Conservation (phyloP, 2,329 filamentous ascomycete genomes). For the Trichoderma koningii region DNA sequence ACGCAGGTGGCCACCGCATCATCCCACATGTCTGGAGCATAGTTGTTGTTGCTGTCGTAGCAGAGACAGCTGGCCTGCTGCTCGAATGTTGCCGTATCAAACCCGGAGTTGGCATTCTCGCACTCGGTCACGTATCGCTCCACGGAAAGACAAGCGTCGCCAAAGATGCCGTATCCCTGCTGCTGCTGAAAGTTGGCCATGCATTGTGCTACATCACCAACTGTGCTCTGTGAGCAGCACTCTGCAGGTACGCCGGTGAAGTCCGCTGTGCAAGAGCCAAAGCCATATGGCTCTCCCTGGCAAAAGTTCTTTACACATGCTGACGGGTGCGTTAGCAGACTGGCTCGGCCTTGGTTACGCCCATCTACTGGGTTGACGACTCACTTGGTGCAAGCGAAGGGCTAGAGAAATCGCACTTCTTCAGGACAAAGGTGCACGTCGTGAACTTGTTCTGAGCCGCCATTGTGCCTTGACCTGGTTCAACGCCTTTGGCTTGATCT, state of each 20-base stretch:
- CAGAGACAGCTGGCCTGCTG: constrained; percentile 17
- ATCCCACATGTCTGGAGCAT: constrained; percentile 17
- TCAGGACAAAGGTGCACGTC: constrained; percentile 8
- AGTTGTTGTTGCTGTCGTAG: constrained; percentile 10
- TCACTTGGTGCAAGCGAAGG: constrained; percentile 14
- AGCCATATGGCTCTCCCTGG: constrained; percentile 21
- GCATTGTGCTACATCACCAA: constrained; percentile 20
- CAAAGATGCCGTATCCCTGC: constrained; percentile 13
- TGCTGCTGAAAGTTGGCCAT: constrained; percentile 21
- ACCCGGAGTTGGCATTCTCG: constrained; percentile 1
- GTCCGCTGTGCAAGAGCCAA: constrained; percentile 21
- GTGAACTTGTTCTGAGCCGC: constrained; percentile 17
- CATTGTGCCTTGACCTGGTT: background rate
- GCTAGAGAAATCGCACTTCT: constrained; percentile 15
- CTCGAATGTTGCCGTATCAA: background rate
- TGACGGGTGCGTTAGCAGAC: background rate
- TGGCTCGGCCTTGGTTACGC: background rate
- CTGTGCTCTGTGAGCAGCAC: constrained; percentile 16
- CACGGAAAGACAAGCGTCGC: constrained; percentile 13
- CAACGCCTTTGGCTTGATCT: background rate
- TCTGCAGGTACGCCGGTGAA: constrained; percentile 15
- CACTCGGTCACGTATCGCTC: constrained; percentile 6
- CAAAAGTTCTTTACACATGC: constrained; percentile 21
- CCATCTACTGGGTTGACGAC: background rate
- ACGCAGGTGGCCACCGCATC: constrained; percentile 19